phyloP scores from a whole-genome alignment of 1,284 basidiomycete species.

The Leccinum pallidistipes region DNA sequence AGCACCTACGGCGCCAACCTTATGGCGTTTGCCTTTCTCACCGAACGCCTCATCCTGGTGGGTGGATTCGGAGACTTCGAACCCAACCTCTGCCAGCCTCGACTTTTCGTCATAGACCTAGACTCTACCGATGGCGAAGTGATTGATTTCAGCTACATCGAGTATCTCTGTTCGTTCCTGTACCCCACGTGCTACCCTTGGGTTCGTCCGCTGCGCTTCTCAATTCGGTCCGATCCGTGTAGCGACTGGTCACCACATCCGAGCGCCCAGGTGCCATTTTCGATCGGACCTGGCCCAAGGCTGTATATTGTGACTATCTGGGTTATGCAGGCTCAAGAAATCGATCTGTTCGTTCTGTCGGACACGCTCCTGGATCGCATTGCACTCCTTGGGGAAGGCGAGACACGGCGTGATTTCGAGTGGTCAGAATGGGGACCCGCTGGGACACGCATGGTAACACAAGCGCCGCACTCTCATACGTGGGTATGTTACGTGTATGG shows the following conservation, averaged over 20 bases:
- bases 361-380: conserved; percentile 42
- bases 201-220: conserved; percentile 35
- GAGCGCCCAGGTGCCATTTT: conserved; percentile 46
- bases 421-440: conserved; percentile 57
- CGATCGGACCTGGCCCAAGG: conserved; percentile 43
- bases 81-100: conserved; percentile 13
- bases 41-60: conserved; percentile 42
- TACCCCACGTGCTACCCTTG: conserved; percentile 38
- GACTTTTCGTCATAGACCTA: conserved; percentile 38
- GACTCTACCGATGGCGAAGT: conserved; percentile 23
- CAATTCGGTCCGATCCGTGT: conserved; percentile 58
- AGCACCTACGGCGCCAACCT: conserved; percentile 38
- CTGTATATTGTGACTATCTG: conserved; percentile 50
- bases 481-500: conserved; percentile 67
- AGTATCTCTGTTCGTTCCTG: conserved; percentile 41
- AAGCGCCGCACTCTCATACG: conserved; percentile 36
- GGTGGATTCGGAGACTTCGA: conserved; percentile 21
- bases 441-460: conserved; percentile 44
- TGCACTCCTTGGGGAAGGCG: conserved; percentile 21
- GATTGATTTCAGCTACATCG: conserved; percentile 30
- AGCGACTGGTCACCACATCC: conserved; percentile 43
- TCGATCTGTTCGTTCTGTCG: conserved; percentile 52
- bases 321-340: conserved; percentile 29
- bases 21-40: conserved; percentile 48
- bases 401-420: conserved; percentile 28